These are phyloP conservation scores for Russula vinacea DNA, from an alignment of 768 basidiomycete species.

Conservation along the genomic window DNA sequence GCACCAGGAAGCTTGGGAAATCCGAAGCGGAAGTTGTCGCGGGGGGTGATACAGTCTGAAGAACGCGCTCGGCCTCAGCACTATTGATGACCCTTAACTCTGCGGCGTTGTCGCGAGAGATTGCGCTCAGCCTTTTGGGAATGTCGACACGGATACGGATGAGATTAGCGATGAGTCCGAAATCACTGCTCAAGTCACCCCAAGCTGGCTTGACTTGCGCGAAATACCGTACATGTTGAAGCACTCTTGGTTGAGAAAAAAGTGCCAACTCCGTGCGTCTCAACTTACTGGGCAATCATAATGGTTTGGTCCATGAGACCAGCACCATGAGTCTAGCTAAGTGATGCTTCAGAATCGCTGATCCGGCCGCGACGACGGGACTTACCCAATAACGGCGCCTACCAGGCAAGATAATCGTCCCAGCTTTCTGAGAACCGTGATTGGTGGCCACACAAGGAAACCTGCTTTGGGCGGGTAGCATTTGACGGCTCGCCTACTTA, in stretches of 20 bases:
- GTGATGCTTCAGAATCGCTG: constrained; percentile 18
- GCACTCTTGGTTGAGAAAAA: too few species aligned
- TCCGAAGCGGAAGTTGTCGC: too few species aligned
- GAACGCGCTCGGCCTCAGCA: constrained; percentile 74
- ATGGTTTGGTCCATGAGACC: constrained; percentile 93
- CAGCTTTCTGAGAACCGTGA: too few species aligned
- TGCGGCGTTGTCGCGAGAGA: constrained; percentile 81
- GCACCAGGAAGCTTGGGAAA: too few species aligned
- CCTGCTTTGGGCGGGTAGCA: too few species aligned
- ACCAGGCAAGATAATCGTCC: constrained; percentile 54
- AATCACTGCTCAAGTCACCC: constrained; percentile 97
- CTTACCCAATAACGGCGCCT: constrained; percentile 65
- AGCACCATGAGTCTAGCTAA: constrained; percentile 96
- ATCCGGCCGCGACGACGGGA: constrained; percentile 24
- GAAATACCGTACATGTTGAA: constrained; percentile 42
- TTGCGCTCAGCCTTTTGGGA: constrained; percentile 85
- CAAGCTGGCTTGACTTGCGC: constrained; percentile 99
- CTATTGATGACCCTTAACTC: constrained; percentile 92
- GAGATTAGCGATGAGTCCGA: constrained; percentile 94
- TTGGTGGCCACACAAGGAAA: too few species aligned
- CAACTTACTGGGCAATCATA: constrained; percentile 84
- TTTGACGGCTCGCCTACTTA: too few species aligned
- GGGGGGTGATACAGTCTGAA: too few species aligned
- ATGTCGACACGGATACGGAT: constrained; percentile 84
- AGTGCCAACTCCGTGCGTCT: too few species aligned